A percentile compares a stretch with the other conserved stretches of the same genome.
Conservation (phyloP, 2,329 filamentous ascomycete genomes). For the Monosporascus sp. region DNA sequence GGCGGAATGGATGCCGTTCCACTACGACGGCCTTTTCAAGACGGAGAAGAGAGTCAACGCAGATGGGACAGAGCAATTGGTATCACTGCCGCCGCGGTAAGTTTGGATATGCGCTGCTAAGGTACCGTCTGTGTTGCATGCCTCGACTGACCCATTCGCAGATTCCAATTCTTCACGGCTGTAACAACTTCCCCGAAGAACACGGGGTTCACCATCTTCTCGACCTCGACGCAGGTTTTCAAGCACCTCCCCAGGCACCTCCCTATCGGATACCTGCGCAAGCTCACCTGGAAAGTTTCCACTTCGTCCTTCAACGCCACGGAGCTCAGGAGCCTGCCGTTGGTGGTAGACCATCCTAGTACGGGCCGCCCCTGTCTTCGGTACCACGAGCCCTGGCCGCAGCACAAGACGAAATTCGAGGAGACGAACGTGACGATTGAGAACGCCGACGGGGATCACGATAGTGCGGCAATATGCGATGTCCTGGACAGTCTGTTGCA, state of each 20-base stretch:
- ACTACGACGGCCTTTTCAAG: constrained; percentile 54
- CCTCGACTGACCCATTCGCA: constrained; percentile 9
- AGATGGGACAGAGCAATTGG: constrained; percentile 33
- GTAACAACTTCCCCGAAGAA: constrained; percentile 41
- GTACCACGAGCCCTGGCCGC: constrained; percentile 51
- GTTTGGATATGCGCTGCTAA: constrained; percentile 5
- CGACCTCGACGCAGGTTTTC: constrained; percentile 45
- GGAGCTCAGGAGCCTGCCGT: constrained; percentile 35
- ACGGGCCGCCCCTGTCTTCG: constrained; percentile 44
- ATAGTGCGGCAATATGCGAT: constrained; percentile 27
- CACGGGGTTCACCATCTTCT: constrained; percentile 50
- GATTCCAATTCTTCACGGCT: constrained; percentile 49
- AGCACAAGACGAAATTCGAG: constrained; percentile 45
- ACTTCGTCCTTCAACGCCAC: constrained; percentile 43
- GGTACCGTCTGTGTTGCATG: neutral
- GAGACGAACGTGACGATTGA: constrained; percentile 40
- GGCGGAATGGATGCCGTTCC: constrained; percentile 51
- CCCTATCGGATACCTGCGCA: constrained; percentile 30
- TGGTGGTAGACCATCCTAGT: constrained; percentile 40
- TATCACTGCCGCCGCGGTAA: constrained; percentile 39
- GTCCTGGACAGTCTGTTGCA: constrained; percentile 39
- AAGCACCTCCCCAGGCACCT: constrained; percentile 36
- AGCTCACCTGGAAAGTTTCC: constrained; percentile 43
- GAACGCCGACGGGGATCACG: constrained; percentile 13
- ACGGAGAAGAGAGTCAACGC: constrained; percentile 35